Conservation (phyloP, 1,284 basidiomycete species). For the Lignosus rhinocerotis region DNA sequence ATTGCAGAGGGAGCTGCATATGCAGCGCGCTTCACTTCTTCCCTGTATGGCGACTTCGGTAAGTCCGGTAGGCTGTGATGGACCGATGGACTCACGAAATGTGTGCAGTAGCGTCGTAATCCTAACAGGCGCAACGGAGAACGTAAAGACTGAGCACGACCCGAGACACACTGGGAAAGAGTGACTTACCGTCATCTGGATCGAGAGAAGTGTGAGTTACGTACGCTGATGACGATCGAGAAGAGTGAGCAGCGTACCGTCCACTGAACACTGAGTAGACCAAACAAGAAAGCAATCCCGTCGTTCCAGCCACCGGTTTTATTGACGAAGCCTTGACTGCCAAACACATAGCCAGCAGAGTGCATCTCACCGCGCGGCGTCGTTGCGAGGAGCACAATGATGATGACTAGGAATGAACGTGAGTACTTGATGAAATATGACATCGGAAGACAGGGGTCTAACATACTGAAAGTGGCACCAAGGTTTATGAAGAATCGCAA, state of each 20-base stretch:
- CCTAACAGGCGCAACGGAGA: conserved; percentile 31
- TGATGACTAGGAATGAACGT: conserved; percentile 55
- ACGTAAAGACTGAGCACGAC: conserved; percentile 4
- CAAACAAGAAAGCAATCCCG: conserved; percentile 86
- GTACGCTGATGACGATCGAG: neutral
- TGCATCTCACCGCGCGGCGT: conserved; percentile 84
- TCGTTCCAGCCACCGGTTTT: conserved; percentile 79
- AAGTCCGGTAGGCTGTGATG: neutral
- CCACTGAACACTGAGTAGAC: conserved; percentile 90
- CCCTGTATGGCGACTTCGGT: conserved; percentile 41
- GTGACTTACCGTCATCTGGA: conserved; percentile 64
- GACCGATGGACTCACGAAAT: conserved; percentile 63
- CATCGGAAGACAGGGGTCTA: no score
- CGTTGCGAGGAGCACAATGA: conserved; percentile 82
- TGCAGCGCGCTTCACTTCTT: conserved; percentile 88
- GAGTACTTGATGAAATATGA: no score
- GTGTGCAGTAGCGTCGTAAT: conserved; percentile 82
- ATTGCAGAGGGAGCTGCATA: conserved; percentile 84
- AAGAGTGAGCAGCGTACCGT: conserved; percentile 51
- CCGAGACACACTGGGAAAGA: neutral
- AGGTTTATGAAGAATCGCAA: neutral
- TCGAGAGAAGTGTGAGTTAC: neutral
- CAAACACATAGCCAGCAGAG: conserved; percentile 76
- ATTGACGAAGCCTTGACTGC: conserved; percentile 66
- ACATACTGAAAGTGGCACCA: neutral